Evolutionary conservation across 305 asterid species (phyloP), one percentile per base, ranked within the genome.

Genomic region (Withania somnifera): DNA sequence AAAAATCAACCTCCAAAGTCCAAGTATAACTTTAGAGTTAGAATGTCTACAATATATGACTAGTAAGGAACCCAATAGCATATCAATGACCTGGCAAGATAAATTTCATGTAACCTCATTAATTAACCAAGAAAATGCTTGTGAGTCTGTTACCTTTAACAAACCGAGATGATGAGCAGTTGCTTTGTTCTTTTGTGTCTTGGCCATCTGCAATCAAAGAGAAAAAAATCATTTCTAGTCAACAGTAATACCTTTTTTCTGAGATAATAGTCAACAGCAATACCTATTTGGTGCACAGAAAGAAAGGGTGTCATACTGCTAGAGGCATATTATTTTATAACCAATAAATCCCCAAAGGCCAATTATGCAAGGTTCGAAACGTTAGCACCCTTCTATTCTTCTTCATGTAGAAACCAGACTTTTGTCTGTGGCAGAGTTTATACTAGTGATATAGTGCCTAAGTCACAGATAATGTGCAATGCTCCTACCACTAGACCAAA

Each of bases 141-240:
- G 79, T 24, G 40, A 71, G 17, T 20, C 32, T 52, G 69, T 30
- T 87, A 95, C 99, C 98, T 95, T 95, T 76, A 95, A 90, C 91
- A 92, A 85, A 63, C 99, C 99, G 83, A 95, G 93, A 85, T 95
- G 99, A 88, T 95, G 97, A 52, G 99, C 97, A 3, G 99, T 95
- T 5, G 99, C 99, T 88, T 95, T 93, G 87, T 95, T 95, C 88
- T 95, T 95, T 89, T 95, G 98, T 53, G 99, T 95, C 87, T 87
- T 94, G 50, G 98, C 97, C 99, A 95, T 95, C 99, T 93, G 90
- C 85, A 90, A 69, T 26, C 78, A 71, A 82, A 78, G 19, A 51
- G 58, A 47, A 67, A 84, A n/a, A 85, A 71, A 68, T 81, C 47
- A 64, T 75, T 78, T 81, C 32, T 69, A 69, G 7, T 42, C 78